Conservation (phyloP, 78 protist genomes). For the Bigelowiella natans region DNA sequence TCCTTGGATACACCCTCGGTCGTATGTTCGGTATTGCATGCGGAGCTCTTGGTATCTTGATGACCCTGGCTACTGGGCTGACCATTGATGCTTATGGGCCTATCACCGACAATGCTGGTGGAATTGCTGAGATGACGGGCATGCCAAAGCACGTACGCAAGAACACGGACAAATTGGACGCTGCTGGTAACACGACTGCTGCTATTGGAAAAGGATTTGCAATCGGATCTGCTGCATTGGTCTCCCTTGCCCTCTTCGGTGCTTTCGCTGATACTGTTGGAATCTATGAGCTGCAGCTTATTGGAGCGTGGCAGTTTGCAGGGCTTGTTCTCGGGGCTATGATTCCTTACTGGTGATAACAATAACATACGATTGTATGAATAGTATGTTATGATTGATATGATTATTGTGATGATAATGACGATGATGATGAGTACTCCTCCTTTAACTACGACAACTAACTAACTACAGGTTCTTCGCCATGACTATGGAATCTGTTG, state of each 20-base stretch:
- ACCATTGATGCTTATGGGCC: constrained; percentile 62
- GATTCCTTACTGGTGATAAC: constrained; percentile 56
- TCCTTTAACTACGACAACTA: background rate
- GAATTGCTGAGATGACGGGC: constrained; percentile 51
- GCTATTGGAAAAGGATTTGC: constrained; percentile 69
- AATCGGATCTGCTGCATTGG: constrained; percentile 54
- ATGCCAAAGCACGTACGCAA: constrained; percentile 27
- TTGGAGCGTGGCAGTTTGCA: constrained; percentile 16
- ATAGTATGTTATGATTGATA: too few species aligned
- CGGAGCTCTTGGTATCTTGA: constrained; percentile 52
- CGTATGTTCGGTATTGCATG: constrained; percentile 55
- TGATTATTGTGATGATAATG: too few species aligned
- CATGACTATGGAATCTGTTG: constrained; percentile 57
- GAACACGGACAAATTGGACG: constrained; percentile 56
- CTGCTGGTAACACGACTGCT: constrained; percentile 67
- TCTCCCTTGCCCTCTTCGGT: constrained; percentile 51
- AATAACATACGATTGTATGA: too few species aligned
- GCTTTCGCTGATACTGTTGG: constrained; percentile 36
- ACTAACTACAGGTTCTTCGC: constrained; percentile 40
- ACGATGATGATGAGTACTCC: too few species aligned
- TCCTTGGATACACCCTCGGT: background rate
- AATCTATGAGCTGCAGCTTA: background rate
- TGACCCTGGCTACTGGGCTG: constrained; percentile 46
- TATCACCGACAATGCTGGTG: constrained; percentile 62
- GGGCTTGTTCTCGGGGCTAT: constrained; percentile 54